These are phyloP conservation scores for Zea luxurians DNA, from an alignment of 176 grass and related monocot genomes.

Conservation along the genomic window DNA sequence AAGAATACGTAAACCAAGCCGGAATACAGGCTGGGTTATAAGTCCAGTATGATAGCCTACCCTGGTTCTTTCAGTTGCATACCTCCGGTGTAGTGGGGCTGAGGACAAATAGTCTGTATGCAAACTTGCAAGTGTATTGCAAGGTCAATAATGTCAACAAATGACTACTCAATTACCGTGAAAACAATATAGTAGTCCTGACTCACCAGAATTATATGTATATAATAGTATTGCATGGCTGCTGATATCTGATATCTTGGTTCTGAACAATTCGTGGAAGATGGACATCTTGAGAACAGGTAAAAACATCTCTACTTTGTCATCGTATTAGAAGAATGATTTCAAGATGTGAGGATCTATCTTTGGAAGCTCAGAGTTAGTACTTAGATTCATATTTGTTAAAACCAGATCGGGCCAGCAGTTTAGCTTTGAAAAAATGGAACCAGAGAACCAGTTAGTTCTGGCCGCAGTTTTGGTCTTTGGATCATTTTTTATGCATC, in stretches of 20 bases:
- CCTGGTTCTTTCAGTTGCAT: conserved; percentile 14
- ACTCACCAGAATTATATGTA: conserved; percentile 6
- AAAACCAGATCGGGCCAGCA: neutral
- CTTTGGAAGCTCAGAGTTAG: conserved; percentile 14
- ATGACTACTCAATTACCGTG: neutral
- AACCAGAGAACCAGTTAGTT: neutral
- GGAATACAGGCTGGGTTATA: conserved; percentile 67
- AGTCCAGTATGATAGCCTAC: conserved; percentile 60
- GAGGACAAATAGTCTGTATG: neutral
- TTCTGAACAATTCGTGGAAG: neutral
- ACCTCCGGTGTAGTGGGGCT: conserved; percentile 12
- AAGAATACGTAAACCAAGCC: conserved; percentile 61
- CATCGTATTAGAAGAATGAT: conserved; percentile 4
- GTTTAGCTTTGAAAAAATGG: neutral
- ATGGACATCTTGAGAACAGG: conserved; percentile 30
- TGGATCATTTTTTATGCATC: neutral
- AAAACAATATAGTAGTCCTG: neutral
- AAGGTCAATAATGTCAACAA: conserved; percentile 1
- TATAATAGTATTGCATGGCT: conserved; percentile 1
- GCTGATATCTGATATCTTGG: neutral
- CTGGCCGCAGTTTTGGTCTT: neutral
- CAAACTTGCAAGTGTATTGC: conserved; percentile 13
- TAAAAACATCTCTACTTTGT: conserved; percentile 24
- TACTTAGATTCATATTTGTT: neutral
- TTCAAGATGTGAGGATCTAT: conserved; percentile 32